Evolutionary conservation across 768 basidiomycete genomes (phyloP).

Genomic region (Botryobasidium botryosum): DNA sequence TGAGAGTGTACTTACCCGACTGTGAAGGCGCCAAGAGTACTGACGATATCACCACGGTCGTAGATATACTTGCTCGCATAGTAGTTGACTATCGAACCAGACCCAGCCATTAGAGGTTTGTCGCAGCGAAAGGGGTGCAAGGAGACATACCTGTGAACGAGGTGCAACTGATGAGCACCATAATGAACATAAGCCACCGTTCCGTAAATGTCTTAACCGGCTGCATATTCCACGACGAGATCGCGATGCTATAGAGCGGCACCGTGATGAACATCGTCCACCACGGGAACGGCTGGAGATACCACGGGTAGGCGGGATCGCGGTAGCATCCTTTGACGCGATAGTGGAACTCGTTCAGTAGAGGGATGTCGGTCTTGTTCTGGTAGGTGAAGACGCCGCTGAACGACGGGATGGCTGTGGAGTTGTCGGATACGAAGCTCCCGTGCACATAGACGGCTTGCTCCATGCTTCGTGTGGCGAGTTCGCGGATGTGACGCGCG

Average conservation of each 20-base stretch:
- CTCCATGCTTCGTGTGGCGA: too few relatives aligned
- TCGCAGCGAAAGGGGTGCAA: too few relatives aligned
- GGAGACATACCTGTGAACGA: conserved; percentile 30
- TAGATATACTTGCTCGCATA: conserved; percentile 73
- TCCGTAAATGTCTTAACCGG: too few relatives aligned
- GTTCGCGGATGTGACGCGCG: conserved; percentile 29
- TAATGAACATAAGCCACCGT: conserved; percentile 57
- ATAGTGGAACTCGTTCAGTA: conserved; percentile 22
- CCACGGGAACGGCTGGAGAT: conserved; percentile 60
- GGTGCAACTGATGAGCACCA: conserved; percentile 71
- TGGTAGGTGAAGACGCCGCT: too few relatives aligned
- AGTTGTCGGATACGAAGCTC: too few relatives aligned
- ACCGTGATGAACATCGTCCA: conserved; percentile 67
- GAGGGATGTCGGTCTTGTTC: conserved; percentile 30
- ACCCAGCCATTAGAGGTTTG: too few relatives aligned
- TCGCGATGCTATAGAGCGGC: conserved; percentile 51
- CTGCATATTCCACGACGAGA: conserved; percentile 64
- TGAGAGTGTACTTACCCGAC: too few relatives aligned
- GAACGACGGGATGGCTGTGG: too few relatives aligned
- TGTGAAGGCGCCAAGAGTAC: conserved; percentile 63
- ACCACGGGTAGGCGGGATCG: conserved; percentile 49
- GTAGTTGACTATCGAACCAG: conserved; percentile 40
- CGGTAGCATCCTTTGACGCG: conserved; percentile 69
- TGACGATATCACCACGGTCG: conserved; percentile 68
- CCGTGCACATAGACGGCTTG: conserved; percentile 45